These are phyloP conservation scores for Prunus yedoensis DNA, from an alignment of 331 rosid genomes.

Conservation along the genomic window DNA sequence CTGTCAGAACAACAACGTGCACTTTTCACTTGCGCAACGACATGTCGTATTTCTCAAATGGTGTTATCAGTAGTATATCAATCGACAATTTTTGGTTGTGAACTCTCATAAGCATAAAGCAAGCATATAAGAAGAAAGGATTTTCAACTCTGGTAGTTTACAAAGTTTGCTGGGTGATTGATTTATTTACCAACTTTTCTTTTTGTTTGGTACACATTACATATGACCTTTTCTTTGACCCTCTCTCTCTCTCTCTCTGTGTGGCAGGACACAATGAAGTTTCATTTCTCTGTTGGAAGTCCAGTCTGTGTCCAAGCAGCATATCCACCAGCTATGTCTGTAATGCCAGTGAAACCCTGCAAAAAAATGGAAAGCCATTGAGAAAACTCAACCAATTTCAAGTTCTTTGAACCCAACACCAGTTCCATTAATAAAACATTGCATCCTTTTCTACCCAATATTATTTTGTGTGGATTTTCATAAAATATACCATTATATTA, in stretches of 20 bases:
- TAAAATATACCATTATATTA: not conserved
- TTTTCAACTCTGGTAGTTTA: not conserved
- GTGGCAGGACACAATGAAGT: not conserved
- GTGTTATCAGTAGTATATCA: too few relatives aligned
- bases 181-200: not conserved
- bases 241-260: not conserved
- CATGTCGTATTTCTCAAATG: not conserved
- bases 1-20: not conserved
- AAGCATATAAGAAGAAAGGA: too few relatives aligned
- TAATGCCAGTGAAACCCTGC: slow-evolving; percentile 72
- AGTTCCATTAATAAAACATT: not conserved
- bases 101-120: too few relatives aligned
- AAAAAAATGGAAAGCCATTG: not conserved
- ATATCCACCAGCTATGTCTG: slow-evolving; percentile 87
- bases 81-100: too few relatives aligned
- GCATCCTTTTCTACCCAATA: not conserved
- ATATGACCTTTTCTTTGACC: not conserved
- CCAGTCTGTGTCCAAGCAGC: slow-evolving; percentile 77
- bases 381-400: too few relatives aligned
- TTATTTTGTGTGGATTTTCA: not conserved
- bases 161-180: not conserved
- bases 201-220: not conserved
- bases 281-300: slow-evolving; percentile 64
- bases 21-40: not conserved
- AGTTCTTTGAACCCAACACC: not conserved